phyloP scores from a whole-genome alignment of 2,329 filamentous ascomycete genomes.

The Fusarium sacchari region DNA sequence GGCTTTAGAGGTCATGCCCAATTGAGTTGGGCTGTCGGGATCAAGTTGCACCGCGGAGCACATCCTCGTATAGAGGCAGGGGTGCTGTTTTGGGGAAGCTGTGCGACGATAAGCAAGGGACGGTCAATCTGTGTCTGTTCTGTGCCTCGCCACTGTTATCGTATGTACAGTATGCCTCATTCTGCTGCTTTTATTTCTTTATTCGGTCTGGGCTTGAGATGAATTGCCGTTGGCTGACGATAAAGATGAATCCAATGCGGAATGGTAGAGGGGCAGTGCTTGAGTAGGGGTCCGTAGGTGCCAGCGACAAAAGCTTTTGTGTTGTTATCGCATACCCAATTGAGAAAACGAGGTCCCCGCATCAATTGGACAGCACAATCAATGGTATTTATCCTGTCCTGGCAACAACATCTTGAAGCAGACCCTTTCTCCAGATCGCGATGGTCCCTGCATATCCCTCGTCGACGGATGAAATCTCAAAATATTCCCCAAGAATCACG shows the following conservation, averaged over 20 bases:
- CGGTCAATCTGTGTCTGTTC: background rate
- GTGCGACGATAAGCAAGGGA: background rate
- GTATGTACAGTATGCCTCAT: background rate
- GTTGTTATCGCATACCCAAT: background rate
- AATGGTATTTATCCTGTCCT: background rate
- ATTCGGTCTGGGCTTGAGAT: background rate
- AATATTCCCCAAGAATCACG: too few relatives aligned
- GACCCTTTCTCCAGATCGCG: accelerated
- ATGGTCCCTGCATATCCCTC: background rate
- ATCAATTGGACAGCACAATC: background rate
- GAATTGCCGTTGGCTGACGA: accelerated
- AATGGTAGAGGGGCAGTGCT: background rate
- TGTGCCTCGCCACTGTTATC: background rate
- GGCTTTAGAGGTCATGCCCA: background rate
- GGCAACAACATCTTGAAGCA: background rate
- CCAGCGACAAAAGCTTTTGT: background rate
- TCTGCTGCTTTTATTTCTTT: background rate
- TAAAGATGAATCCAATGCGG: background rate
- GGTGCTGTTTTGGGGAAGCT: background rate
- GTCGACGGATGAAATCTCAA: accelerated
- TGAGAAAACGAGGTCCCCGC: background rate
- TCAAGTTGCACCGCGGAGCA: background rate
- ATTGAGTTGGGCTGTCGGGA: background rate
- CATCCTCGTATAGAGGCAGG: background rate
- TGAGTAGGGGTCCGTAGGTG: background rate